phyloP scores from a whole-genome alignment of 2,329 filamentous ascomycete species.

The Fusarium oligoseptatum region DNA sequence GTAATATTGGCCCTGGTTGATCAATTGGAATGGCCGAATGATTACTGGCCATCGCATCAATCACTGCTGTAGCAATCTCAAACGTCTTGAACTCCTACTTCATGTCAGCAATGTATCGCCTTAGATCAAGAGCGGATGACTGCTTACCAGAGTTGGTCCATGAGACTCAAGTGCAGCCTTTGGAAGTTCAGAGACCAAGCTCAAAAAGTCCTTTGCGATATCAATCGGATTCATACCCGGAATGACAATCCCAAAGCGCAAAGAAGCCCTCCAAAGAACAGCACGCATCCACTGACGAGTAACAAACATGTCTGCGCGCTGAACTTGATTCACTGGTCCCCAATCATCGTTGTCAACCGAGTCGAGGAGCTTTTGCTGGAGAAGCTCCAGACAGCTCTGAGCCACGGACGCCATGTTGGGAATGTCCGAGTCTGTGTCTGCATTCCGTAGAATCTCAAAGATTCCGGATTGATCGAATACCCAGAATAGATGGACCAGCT shows the following conservation, averaged over 20 bases:
- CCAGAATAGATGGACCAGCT: constrained; percentile 63
- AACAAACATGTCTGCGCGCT: constrained; percentile 63
- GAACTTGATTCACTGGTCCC: constrained; percentile 59
- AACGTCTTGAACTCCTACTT: constrained; percentile 59
- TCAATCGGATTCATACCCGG: constrained; percentile 54
- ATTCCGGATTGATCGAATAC: constrained; percentile 63
- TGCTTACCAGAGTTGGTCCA: constrained; percentile 57
- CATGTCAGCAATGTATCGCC: accelerated
- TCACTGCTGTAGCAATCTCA: constrained; percentile 61
- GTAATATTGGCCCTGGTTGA: constrained; percentile 53
- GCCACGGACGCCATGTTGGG: constrained; percentile 49
- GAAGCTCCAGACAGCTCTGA: constrained; percentile 52
- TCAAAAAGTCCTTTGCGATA: constrained; percentile 61
- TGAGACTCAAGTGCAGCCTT: constrained; percentile 63
- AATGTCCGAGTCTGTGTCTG: constrained; percentile 51
- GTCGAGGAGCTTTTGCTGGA: constrained; percentile 60
- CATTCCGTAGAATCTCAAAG: constrained; percentile 60
- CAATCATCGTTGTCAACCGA: constrained; percentile 53
- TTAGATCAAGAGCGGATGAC: neutral
- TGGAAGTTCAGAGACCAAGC: constrained; percentile 58
- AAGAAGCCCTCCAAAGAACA: constrained; percentile 59
- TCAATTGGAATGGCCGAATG: constrained; percentile 34
- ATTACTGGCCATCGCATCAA: constrained; percentile 54
- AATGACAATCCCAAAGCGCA: constrained; percentile 51
- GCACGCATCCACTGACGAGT: constrained; percentile 66